Evolutionary conservation across 495 filamentous ascomycete genomes (phyloP).

Genomic region (Acidomyces sp.): DNA sequence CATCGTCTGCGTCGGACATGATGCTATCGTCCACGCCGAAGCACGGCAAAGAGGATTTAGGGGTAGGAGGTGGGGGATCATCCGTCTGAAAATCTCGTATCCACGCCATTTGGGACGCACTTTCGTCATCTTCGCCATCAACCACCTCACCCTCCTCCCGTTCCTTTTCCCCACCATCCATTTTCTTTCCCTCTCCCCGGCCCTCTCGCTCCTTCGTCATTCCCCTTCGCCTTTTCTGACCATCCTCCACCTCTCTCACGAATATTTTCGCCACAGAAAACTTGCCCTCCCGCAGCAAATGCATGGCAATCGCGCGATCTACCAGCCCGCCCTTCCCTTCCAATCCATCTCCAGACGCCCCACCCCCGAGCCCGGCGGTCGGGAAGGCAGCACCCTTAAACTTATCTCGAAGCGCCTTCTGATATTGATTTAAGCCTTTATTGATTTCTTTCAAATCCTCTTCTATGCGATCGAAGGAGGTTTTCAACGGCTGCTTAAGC

Average conservation of each 20-base stretch:
- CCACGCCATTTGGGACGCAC: conserved; percentile 1
- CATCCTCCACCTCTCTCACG: conserved; percentile 43
- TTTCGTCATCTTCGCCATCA: neutral
- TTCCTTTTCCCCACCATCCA: neutral
- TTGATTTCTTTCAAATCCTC: conserved; percentile 70
- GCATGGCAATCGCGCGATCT: conserved; percentile 91
- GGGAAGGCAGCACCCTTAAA: conserved; percentile 48
- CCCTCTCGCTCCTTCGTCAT: conserved; percentile 17
- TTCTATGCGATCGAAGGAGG: conserved; percentile 63
- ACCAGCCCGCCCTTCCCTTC: conserved; percentile 60
- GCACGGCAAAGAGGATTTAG: too few relatives aligned
- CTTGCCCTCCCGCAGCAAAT: conserved; percentile 85
- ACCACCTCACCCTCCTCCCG: neutral
- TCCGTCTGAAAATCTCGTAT: conserved; percentile 13
- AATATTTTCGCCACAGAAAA: conserved; percentile 79
- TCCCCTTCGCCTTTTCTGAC: conserved; percentile 4
- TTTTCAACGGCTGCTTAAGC: conserved; percentile 68
- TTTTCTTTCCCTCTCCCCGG: too few relatives aligned
- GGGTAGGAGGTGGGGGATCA: too few relatives aligned
- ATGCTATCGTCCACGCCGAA: neutral
- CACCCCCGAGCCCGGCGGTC: conserved; percentile 26
- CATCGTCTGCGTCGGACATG: conserved; percentile 8
- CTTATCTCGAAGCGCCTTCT: conserved; percentile 63
- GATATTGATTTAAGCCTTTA: conserved; percentile 62
- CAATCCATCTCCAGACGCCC: conserved; percentile 49